These are phyloP conservation scores for Colletotrichum spinosum DNA, from an alignment of 2,329 filamentous ascomycete species.

Conservation along the genomic window DNA sequence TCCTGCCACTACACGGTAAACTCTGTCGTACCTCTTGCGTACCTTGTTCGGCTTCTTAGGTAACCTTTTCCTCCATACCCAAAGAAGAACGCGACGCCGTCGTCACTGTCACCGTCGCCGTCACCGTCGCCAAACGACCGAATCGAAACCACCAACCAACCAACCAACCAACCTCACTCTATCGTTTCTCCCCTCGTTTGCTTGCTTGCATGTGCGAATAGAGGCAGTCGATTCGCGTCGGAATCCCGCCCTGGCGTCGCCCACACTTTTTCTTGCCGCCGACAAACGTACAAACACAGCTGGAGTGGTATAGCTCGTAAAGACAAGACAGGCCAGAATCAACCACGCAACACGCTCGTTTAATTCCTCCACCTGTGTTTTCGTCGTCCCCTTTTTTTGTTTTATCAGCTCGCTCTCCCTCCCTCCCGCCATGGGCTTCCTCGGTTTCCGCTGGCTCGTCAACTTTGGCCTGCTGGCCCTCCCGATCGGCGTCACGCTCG, in stretches of 20 bases:
- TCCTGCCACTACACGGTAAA: too few relatives aligned
- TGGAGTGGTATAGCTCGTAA: too few relatives aligned
- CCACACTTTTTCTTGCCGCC: neutral
- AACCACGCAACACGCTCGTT: neutral
- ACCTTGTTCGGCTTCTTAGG: slow-evolving; percentile 1
- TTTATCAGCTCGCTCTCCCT: too few relatives aligned
- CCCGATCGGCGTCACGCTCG: slow-evolving; percentile 61
- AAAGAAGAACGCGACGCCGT: slow-evolving; percentile 18
- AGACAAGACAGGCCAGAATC: too few relatives aligned
- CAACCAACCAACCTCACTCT: slow-evolving; percentile 3
- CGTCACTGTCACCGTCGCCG: slow-evolving; percentile 5
- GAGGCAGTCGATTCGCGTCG: slow-evolving; percentile 22
- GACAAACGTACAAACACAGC: too few relatives aligned
- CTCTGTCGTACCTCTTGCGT: too few relatives aligned
- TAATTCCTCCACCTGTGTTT: slow-evolving; percentile 13
- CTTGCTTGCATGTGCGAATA: slow-evolving; percentile 17
- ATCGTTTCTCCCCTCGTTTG: neutral
- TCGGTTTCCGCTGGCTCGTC: slow-evolving; percentile 56
- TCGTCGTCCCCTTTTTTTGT: slow-evolving; percentile 9
- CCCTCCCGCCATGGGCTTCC: slow-evolving; percentile 47
- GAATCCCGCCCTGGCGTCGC: slow-evolving; percentile 14
- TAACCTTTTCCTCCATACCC: slow-evolving; percentile 17
- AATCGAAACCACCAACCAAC: neutral
- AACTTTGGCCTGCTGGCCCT: slow-evolving; percentile 62
- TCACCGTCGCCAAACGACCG: neutral